Evolutionary conservation across 2,329 filamentous ascomycete species (phyloP).

Genomic region (Fusarium clavum): DNA sequence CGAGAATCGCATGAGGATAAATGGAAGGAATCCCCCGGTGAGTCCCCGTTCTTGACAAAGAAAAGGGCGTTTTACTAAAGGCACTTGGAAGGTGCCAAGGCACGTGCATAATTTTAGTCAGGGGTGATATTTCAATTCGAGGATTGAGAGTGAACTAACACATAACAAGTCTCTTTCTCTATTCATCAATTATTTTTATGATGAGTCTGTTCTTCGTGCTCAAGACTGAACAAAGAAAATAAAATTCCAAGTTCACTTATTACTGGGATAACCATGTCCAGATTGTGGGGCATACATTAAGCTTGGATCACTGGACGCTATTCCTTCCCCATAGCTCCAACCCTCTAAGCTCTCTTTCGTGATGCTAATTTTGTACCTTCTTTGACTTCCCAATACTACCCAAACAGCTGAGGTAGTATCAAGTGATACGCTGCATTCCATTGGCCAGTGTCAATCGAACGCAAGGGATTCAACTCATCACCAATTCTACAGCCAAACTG

Average conservation of each 20-base stretch:
- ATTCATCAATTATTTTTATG: background rate
- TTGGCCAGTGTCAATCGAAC: background rate
- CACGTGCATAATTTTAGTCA: slow-evolving; percentile 11
- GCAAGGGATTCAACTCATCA: background rate
- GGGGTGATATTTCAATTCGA: background rate
- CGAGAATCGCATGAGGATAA: slow-evolving; percentile 36
- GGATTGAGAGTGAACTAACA: background rate
- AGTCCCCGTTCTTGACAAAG: slow-evolving; percentile 14
- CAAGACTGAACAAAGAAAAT: slow-evolving; percentile 19
- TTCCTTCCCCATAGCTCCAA: background rate
- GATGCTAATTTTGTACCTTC: background rate
- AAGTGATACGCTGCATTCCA: background rate
- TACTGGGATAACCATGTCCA: slow-evolving; percentile 3
- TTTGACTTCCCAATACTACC: background rate
- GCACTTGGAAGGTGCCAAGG: background rate
- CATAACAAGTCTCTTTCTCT: background rate
- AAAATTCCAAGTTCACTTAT: slow-evolving; percentile 5
- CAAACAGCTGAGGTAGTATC: background rate
- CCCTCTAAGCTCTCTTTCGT: background rate
- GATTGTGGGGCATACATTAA: background rate
- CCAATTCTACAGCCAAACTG: background rate
- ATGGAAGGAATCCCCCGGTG: background rate
- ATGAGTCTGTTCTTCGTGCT: slow-evolving; percentile 5
- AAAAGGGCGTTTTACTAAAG: slow-evolving; percentile 25
- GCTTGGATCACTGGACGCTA: slow-evolving; percentile 16